Percentiles rank a stretch among this genome's conserved stretches.
Evolutionary conservation across 352 stramenopile genomes (phyloP).

Genomic region (Phytophthora capsici): DNA sequence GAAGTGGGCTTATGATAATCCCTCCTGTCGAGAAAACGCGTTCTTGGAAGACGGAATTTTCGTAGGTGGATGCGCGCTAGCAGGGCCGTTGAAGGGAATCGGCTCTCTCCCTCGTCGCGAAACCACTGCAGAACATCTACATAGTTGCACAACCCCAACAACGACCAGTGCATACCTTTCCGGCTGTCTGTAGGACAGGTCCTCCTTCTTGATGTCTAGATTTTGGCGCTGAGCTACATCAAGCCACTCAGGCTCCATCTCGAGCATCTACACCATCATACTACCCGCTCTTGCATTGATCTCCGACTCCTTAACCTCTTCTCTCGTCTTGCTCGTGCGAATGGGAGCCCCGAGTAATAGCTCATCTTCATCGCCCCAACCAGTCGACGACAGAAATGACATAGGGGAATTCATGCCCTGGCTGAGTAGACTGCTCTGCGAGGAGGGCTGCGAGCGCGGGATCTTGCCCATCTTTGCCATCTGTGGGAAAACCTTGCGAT

Average conservation of each 20-base stretch:
- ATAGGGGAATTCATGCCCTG: too few relatives aligned
- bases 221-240: slow-evolving; percentile 1
- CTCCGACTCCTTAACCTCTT: too few relatives aligned
- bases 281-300: too few relatives aligned
- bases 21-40: too few relatives aligned
- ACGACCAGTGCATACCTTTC: slow-evolving; percentile 4
- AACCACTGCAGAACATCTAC: slow-evolving; percentile 10
- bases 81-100: not conserved
- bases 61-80: not conserved
- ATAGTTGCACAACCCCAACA: too few relatives aligned
- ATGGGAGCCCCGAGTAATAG: too few relatives aligned
- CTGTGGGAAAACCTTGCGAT: not conserved
- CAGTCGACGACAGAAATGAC: too few relatives aligned
- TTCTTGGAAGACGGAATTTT: not conserved
- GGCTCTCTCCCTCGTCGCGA: not conserved
- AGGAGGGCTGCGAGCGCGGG: not conserved
- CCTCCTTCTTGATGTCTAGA: not conserved
- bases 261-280: not conserved
- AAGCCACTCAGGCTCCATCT: slow-evolving; percentile 8
- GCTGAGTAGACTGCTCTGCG: too few relatives aligned
- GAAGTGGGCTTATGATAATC: too few relatives aligned
- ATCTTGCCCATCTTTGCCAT: not conserved
- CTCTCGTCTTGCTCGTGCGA: too few relatives aligned
- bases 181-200: not conserved
- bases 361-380: too few relatives aligned